These are phyloP conservation scores for Orbilia ellipsospora DNA, from an alignment of 2,329 filamentous ascomycete genomes.

Conservation along the genomic window DNA sequence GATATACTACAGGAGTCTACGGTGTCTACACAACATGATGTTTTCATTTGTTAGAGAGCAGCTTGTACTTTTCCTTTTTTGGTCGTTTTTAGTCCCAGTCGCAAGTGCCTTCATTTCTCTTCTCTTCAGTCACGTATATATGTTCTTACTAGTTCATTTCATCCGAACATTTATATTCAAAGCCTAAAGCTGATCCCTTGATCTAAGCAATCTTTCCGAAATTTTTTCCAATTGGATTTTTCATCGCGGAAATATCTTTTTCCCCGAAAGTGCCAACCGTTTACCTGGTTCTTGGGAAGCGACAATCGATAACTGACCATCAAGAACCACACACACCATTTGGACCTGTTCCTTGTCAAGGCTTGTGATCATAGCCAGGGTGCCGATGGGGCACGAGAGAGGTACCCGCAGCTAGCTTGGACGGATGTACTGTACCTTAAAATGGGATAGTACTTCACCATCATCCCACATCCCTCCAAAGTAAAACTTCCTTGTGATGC, in stretches of 20 bases:
- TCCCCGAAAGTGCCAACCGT: slow-evolving; percentile 26
- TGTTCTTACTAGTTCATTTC: neutral
- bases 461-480: neutral
- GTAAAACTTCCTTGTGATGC: slow-evolving; percentile 31
- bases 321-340: neutral
- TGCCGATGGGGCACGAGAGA: slow-evolving; percentile 28
- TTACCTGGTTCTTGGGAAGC: slow-evolving; percentile 40
- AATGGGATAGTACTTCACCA: neutral
- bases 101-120: slow-evolving; percentile 13
- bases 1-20: slow-evolving; percentile 34
- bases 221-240: slow-evolving; percentile 18
- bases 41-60: slow-evolving; percentile 33
- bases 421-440: neutral
- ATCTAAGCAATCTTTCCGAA: neutral
- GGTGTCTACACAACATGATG: slow-evolving; percentile 19
- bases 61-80: slow-evolving; percentile 2
- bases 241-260: slow-evolving; percentile 35
- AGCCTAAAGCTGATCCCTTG: neutral
- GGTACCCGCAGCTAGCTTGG: neutral
- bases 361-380: slow-evolving; percentile 51
- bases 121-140: slow-evolving; percentile 12
- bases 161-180: slow-evolving; percentile 3
- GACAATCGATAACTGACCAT: neutral
- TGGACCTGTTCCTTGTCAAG: slow-evolving; percentile 1
- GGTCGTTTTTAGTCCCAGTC: neutral